A percentile compares a stretch with the other conserved stretches of the same genome.
These are phyloP conservation scores for Phytopythium mirpurense DNA, from an alignment of 352 stramenopile genomes.

Conservation along the genomic window DNA sequence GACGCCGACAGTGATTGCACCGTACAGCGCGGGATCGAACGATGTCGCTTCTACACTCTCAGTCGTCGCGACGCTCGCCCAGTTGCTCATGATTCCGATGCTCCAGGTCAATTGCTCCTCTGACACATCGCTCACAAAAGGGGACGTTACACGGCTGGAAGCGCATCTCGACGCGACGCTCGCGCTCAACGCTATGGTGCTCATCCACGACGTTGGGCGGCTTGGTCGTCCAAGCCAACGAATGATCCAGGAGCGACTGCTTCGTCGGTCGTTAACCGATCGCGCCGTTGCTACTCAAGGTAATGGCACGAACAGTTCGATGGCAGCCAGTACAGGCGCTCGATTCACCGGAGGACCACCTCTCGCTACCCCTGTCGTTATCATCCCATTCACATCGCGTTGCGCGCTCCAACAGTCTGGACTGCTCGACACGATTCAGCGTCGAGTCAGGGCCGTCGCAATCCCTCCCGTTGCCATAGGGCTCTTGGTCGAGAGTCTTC, in stretches of 20 bases:
- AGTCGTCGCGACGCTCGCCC: not conserved
- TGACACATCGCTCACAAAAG: too few species aligned
- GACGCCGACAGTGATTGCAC: not conserved
- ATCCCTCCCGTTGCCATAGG: constrained; percentile 15
- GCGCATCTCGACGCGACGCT: constrained; percentile 10
- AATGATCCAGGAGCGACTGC: constrained; percentile 11
- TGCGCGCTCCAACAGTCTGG: constrained; percentile 9
- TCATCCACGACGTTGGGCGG: constrained; percentile 15
- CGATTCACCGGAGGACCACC: constrained; percentile 4
- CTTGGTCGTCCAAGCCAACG: constrained; percentile 7
- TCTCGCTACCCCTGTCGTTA: constrained; percentile 12
- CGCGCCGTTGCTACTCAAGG: not conserved
- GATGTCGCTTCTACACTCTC: not conserved
- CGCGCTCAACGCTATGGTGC: constrained; percentile 17
- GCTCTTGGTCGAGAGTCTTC: constrained; percentile 21
- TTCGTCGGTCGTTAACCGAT: constrained; percentile 6
- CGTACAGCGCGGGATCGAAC: not conserved
- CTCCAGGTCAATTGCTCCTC: not conserved
- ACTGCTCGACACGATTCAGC: constrained; percentile 21
- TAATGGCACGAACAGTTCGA: not conserved
- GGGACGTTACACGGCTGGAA: not conserved
- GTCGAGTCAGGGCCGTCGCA: constrained; percentile 25
- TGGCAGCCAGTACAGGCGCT: not conserved
- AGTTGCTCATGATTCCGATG: constrained; percentile 3
- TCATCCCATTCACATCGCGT: constrained; percentile 21